phyloP scores from a whole-genome alignment of 768 basidiomycete species.

The Amanita inopinata region DNA sequence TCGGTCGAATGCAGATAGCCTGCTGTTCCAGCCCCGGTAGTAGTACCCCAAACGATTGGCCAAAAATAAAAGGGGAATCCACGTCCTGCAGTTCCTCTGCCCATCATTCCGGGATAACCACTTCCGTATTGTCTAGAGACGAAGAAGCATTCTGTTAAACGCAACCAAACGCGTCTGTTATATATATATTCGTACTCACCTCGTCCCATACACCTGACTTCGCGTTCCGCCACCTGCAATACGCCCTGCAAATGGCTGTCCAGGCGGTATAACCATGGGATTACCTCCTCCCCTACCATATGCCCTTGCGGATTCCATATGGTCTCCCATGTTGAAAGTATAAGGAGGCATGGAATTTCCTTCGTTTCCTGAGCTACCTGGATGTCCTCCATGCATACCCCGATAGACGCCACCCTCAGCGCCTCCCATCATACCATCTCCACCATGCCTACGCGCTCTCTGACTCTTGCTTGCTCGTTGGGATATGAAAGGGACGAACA shows the following conservation, averaged over 20 bases:
- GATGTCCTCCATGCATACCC: constrained; percentile 11
- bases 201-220: constrained; percentile 30
- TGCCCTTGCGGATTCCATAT: constrained; percentile 16
- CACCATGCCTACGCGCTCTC: too few relatives aligned
- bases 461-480: constrained; percentile 13
- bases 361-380: constrained; percentile 12
- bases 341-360: constrained; percentile 15
- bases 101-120: constrained; percentile 44
- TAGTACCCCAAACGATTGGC: constrained; percentile 45
- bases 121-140: constrained; percentile 44
- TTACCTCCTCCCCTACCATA: constrained; percentile 23
- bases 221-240: constrained; percentile 44
- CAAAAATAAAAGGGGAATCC: constrained; percentile 61
- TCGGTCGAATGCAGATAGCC: constrained; percentile 14
- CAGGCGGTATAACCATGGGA: constrained; percentile 28
- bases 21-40: constrained; percentile 16
- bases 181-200: constrained; percentile 24
- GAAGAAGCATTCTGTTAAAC: constrained; percentile 7
- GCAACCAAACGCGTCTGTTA: too few relatives aligned
- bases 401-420: too few relatives aligned
- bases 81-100: constrained; percentile 35
- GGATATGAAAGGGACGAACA: constrained; percentile 22
- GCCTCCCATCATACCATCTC: too few relatives aligned
- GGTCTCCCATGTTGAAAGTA: constrained; percentile 12
- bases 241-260: constrained; percentile 38